These are phyloP conservation scores for Tilletia setariae DNA, from an alignment of 1,284 basidiomycete genomes.

Conservation along the genomic window DNA sequence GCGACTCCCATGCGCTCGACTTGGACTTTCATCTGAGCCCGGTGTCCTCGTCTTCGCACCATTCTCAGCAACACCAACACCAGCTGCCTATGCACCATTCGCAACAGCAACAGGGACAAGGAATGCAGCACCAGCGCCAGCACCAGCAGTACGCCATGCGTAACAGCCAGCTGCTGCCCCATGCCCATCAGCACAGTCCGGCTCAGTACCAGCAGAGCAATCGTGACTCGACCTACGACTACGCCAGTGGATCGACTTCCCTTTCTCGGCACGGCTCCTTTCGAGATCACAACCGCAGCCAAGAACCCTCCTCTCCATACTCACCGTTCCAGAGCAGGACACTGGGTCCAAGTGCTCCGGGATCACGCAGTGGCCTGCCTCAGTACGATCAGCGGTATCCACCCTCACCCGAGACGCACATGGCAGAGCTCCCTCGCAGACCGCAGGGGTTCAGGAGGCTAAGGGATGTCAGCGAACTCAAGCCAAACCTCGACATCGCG, in stretches of 20 bases:
- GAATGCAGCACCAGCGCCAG: neutral
- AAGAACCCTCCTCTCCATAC: neutral
- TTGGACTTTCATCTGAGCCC: neutral
- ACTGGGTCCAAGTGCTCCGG: neutral
- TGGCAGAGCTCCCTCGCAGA: neutral
- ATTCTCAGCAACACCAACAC: neutral
- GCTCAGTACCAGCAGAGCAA: neutral
- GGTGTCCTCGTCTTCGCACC: neutral
- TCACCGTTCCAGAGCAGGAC: neutral
- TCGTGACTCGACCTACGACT: neutral
- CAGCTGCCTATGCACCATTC: neutral
- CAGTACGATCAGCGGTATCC: slow-evolving; percentile 2
- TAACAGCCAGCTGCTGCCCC: neutral
- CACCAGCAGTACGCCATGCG: neutral
- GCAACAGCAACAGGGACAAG: neutral
- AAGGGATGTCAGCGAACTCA: slow-evolving; percentile 16
- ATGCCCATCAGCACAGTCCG: neutral
- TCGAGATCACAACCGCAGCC: neutral
- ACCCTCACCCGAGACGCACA: slow-evolving; percentile 2
- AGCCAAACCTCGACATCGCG: slow-evolving; percentile 16
- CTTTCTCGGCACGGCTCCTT: slow-evolving; percentile 3
- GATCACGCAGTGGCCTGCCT: neutral
- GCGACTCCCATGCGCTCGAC: neutral
- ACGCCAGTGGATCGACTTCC: neutral
- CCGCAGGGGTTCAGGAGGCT: slow-evolving; percentile 15